phyloP scores from a whole-genome alignment of 139 green algal genomes.

The Volvox africanus region DNA sequence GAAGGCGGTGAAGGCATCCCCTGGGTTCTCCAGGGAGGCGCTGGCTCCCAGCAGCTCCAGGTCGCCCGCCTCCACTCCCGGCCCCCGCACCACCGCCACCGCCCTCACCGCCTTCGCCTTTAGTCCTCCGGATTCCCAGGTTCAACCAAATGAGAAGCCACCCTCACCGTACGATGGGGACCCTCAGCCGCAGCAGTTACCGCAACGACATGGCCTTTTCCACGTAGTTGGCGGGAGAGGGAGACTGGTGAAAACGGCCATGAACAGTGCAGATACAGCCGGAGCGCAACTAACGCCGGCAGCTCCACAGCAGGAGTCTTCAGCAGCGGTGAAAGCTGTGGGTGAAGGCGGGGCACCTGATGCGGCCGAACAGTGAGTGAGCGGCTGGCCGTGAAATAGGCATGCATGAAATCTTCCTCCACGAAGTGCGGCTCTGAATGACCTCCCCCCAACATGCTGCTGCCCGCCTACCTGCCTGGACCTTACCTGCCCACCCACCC shows the following conservation, averaged over 20 bases:
- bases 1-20: too few relatives aligned
- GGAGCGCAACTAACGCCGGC: neutral
- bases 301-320: neutral
- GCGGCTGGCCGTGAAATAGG: too few relatives aligned
- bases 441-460: neutral
- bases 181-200: too few relatives aligned
- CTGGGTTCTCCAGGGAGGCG: too few relatives aligned
- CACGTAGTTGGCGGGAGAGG: neutral
- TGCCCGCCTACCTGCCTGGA: too few relatives aligned
- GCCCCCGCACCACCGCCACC: neutral
- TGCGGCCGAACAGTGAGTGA: neutral
- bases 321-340: neutral
- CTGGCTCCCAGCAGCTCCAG: neutral
- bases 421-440: neutral
- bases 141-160: neutral
- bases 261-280: conserved; percentile 10
- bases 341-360: neutral
- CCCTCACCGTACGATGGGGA: too few relatives aligned
- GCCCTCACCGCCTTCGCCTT: neutral
- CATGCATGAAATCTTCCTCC: neutral
- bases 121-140: neutral
- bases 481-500: too few relatives aligned
- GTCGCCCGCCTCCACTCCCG: neutral
- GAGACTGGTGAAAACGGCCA: neutral
- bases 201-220: neutral